Evolutionary conservation across 306 rosid genomes (phyloP), one percentile per base, ranked within the genome.

Genomic region (Heteromeles arbutifolia): DNA sequence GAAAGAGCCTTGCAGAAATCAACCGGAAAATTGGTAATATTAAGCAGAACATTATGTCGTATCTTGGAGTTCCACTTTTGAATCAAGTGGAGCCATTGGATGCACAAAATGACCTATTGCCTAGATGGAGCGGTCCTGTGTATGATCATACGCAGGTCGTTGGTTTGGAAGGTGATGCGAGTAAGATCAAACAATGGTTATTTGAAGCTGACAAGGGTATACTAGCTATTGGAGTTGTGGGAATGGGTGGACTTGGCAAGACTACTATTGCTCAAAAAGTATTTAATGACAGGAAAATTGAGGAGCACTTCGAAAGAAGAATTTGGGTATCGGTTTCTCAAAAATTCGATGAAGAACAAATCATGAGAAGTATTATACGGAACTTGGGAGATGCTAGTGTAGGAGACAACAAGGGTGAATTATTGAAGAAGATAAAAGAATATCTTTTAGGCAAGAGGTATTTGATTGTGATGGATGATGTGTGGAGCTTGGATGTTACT

Each of bases 311-410:
- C 25, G 85, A 78, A 64, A 74, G 79, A 65, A 73, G 79, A 43
- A 74, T 82, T 13, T 74, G 85, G 82, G 82, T 82, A 5, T 82
- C 82, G 41, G 82, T 78, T 24, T 82, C 85, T 62, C 85, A 74
- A 32, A 82, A 76, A 28, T 82, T 78, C 26, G 52, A 50, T 13
- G 85, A 73, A 63, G 79, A 74, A 69, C 79, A 77, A 53, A 84
- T 80, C 29, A n/a, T 84, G 80, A 77, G 77, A 70, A 73, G 70
- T 52, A 77, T 84, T 77, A 48, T 84, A 45, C 43, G 76, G 69
- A 62, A 77, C 68, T 70, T 84, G 62, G 71, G 85, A 53, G 82
- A 82, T 69, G 85, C 77, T 1, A 74, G 85, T 25, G 28, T 43
- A 19, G 85, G 73, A 25, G 69, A 77, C 6, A 65, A 70, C 28